Conservation (phyloP, 2,329 filamentous ascomycete species). For the Paracoccidioides lutzii region DNA sequence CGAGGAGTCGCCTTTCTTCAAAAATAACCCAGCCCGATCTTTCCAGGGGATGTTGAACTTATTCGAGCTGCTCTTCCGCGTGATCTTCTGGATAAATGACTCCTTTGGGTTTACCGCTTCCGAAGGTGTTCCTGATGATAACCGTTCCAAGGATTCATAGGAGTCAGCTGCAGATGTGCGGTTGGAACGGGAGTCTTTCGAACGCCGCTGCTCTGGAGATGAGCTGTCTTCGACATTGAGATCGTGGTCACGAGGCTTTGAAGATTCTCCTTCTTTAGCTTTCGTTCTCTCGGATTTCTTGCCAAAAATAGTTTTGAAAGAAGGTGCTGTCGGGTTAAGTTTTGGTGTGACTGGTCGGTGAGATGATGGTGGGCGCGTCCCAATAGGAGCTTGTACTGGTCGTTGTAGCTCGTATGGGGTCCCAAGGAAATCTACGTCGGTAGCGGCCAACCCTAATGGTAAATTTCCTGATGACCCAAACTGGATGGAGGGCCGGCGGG, state of each 20-base stretch:
- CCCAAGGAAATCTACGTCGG: constrained; percentile 37
- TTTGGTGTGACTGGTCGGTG: constrained; percentile 44
- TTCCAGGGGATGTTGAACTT: constrained; percentile 41
- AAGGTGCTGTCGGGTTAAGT: constrained; percentile 79
- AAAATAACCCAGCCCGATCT: constrained; percentile 35
- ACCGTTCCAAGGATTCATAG: constrained; percentile 35
- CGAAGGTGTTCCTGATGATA: constrained; percentile 30
- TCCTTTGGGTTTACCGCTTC: constrained; percentile 33
- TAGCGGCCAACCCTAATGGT: constrained; percentile 40
- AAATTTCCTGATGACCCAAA: constrained; percentile 57
- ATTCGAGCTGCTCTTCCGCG: constrained; percentile 38
- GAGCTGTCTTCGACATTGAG: constrained; percentile 27
- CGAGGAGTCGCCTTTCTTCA: constrained; percentile 32
- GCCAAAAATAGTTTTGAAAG: constrained; percentile 65
- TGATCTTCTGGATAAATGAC: constrained; percentile 40
- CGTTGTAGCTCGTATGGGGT: constrained; percentile 37
- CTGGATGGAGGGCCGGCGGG: constrained; percentile 68
- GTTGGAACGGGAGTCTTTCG: constrained; percentile 33
- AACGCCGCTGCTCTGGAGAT: constrained; percentile 33
- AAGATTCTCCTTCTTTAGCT: constrained; percentile 16
- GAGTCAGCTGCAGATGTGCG: constrained; percentile 35
- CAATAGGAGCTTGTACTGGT: constrained; percentile 56
- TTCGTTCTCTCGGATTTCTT: constrained; percentile 31
- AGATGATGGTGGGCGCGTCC: constrained; percentile 55
- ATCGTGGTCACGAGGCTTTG: constrained; percentile 17